phyloP scores from a whole-genome alignment of 176 grass and related monocot genomes.

The Elaeis guineensis region DNA sequence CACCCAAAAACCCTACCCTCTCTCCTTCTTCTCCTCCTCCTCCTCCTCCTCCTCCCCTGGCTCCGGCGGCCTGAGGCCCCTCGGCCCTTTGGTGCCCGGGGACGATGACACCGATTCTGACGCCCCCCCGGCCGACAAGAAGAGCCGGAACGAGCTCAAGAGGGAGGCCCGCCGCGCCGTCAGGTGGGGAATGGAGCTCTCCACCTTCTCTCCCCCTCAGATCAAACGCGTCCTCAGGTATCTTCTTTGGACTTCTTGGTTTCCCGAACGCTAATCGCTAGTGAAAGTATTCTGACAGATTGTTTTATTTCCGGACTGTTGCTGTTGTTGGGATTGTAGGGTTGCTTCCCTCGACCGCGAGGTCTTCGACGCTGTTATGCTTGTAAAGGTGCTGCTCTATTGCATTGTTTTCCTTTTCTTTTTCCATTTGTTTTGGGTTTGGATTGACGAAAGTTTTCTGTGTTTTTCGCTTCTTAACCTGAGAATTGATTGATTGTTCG shows the following conservation, averaged over 20 bases:
- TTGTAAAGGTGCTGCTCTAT: conserved; percentile 49
- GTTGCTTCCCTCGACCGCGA: conserved; percentile 65
- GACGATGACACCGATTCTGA: conserved; percentile 21
- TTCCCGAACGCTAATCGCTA: too few species aligned
- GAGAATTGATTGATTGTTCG: neutral
- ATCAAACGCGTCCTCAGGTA: conserved; percentile 78
- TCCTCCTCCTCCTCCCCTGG: neutral
- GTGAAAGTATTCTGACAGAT: too few species aligned
- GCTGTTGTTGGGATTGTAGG: conserved; percentile 25
- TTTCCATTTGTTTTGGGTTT: neutral
- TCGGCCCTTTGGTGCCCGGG: conserved; percentile 13
- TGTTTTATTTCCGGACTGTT: too few species aligned
- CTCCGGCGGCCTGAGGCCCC: conserved; percentile 30
- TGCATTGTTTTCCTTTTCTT: neutral
- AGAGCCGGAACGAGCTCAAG: conserved; percentile 81
- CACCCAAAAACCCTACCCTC: conserved; percentile 12
- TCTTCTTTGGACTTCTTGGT: too few species aligned
- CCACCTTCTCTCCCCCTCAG: conserved; percentile 58
- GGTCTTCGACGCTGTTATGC: conserved; percentile 76
- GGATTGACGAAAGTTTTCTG: neutral
- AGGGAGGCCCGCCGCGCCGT: conserved; percentile 69
- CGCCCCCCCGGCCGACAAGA: conserved; percentile 14
- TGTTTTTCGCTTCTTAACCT: neutral
- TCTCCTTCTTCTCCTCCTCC: conserved; percentile 29
- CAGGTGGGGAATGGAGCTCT: conserved; percentile 74